Base-by-base conservation (phyloP, 116 monocot genomes). In the Zostera marina region DNA sequence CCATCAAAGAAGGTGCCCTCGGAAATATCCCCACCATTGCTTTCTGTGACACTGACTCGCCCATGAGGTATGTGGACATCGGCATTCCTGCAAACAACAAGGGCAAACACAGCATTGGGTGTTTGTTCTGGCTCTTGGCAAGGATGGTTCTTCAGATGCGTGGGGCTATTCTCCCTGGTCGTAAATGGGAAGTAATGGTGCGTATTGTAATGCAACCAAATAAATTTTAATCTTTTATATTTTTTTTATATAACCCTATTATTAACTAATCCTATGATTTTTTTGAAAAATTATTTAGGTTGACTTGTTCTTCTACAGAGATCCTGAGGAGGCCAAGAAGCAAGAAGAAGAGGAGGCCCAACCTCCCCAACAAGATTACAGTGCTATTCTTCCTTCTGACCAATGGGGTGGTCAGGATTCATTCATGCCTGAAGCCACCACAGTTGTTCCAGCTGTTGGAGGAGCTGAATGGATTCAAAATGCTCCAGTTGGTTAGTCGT, bases 81-180 rank as follows among this genome's bases (percentile, higher is more conserved):
- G 70, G 71, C 17, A 76, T 76, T 66, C 76, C 76, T 46, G 76
- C 76, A 1, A 76, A 76, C 38, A 76, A 76, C 67, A 76, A 76
- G 62, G 76, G 76, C 5, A 76, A 71, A 24, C 62, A 59, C 43
- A 66, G 65, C 44, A 71, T 76, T 54, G 76, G 76, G 5, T 76
- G 76, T 62, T 42, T 76, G 39, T 76, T 70, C 56, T 76, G 76
- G 76, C 45, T 76, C 21, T 60, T 71, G 52, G 76, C 76, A 4
- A 70, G 76, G 19, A 76, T 76, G 76, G 76, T 76, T 43, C 59
- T 76, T 13, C 76, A 76, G 47, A 76, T 76, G 76, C 61, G 76
- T 16, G 66, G 76, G 11, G 58, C 60, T 41, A 71, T 76, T 59
- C 62, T 49, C 39, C 76, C 71, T 8, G 76, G 76, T 6, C 63